phyloP scores from a whole-genome alignment of 352 stramenopile genomes.

The Globisporangium yorkense region DNA sequence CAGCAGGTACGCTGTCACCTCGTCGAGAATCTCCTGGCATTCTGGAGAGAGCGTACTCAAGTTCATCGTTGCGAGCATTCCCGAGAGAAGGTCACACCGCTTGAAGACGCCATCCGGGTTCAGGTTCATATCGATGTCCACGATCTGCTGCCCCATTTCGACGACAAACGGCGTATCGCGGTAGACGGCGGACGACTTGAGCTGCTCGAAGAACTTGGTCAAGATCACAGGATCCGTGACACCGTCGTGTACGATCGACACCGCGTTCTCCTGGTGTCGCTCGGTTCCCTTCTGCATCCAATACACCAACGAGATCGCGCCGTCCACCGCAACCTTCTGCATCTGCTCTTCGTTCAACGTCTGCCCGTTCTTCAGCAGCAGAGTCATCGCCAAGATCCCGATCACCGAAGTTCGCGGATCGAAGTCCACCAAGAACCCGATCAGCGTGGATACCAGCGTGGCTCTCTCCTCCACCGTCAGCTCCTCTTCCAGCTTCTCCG shows the following conservation, averaged over 20 bases:
- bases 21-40: conserved; percentile 51
- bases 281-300: conserved; percentile 84
- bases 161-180: conserved; percentile 57
- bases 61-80: conserved; percentile 47
- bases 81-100: conserved; percentile 48
- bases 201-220: conserved; percentile 56
- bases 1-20: conserved; percentile 52
- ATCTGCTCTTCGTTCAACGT: conserved; percentile 48
- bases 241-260: conserved; percentile 68
- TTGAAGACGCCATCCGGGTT: conserved; percentile 64
- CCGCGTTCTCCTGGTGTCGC: conserved; percentile 72
- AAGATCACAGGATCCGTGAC: conserved; percentile 33
- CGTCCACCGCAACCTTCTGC: conserved; percentile 67
- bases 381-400: conserved; percentile 54
- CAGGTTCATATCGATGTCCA: conserved; percentile 51
- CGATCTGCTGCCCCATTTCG: conserved; percentile 58
- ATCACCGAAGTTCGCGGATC: conserved; percentile 72
- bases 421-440: conserved; percentile 64
- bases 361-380: conserved; percentile 63
- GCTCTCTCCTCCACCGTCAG: conserved; percentile 31
- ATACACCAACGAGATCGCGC: conserved; percentile 64
- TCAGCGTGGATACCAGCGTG: conserved; percentile 64
- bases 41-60: conserved; percentile 33
- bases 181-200: conserved; percentile 40
- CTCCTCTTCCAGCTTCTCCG: conserved; percentile 51